Conservation (phyloP, 1,139 yeast genomes). For the Protomyces lactucae-debilis region DNA sequence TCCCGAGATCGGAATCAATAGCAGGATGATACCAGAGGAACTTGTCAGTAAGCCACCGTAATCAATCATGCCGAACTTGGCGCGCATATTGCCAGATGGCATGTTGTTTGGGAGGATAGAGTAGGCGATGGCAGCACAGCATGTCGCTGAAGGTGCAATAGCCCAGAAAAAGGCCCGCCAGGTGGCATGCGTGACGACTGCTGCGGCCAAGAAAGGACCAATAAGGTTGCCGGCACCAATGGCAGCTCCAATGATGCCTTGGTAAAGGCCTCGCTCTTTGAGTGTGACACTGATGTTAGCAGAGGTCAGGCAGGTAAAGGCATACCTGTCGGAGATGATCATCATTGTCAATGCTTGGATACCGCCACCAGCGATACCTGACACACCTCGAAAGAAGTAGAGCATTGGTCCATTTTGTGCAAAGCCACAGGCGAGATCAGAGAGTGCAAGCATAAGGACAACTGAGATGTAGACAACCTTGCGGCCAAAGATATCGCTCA, state of each 20-base stretch:
- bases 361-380: conserved; percentile 54
- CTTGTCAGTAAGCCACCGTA: background rate
- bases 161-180: conserved; percentile 43
- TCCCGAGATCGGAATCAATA: conserved; percentile 11
- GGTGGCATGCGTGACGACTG: conserved; percentile 44
- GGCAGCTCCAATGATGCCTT: conserved; percentile 49
- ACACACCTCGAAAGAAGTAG: conserved; percentile 47
- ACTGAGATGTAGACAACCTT: conserved; percentile 45
- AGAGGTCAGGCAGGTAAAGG: background rate
- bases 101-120: background rate
- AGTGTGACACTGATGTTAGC: conserved; percentile 42
- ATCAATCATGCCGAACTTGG: background rate
- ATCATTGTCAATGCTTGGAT: conserved; percentile 47
- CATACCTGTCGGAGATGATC: conserved; percentile 44
- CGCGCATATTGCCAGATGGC: background rate
- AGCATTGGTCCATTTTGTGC: conserved; percentile 45
- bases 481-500: conserved; percentile 52
- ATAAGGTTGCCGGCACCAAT: conserved; percentile 52
- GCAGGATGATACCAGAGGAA: conserved; percentile 1
- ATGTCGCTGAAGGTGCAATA: background rate
- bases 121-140: background rate
- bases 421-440: conserved; percentile 45
- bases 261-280: conserved; percentile 48
- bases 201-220: conserved; percentile 57
- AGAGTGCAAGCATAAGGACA: conserved; percentile 46